These are phyloP conservation scores for Penicillium sp. DNA, from an alignment of 2,329 filamentous ascomycete species.

Conservation along the genomic window DNA sequence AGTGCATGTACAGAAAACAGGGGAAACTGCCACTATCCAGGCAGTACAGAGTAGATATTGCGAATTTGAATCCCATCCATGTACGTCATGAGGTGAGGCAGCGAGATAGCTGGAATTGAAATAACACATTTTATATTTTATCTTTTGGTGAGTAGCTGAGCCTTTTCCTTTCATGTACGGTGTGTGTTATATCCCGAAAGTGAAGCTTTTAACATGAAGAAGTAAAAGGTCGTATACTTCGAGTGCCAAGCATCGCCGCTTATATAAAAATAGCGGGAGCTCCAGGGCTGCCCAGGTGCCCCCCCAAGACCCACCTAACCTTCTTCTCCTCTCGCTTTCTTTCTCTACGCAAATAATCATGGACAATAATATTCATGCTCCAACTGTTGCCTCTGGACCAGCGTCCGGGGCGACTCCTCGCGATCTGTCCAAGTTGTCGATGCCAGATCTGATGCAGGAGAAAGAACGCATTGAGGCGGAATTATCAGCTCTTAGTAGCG, in stretches of 20 bases:
- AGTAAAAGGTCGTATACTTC: not conserved
- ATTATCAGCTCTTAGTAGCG: slow-evolving; percentile 76
- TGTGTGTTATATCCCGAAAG: not conserved
- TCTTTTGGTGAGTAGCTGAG: rapidly evolving
- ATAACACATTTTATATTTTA: not conserved
- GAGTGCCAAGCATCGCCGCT: slow-evolving; percentile 19
- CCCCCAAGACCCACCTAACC: slow-evolving; percentile 18
- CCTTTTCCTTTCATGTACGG: not conserved
- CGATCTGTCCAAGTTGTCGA: slow-evolving; percentile 65
- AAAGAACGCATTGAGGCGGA: slow-evolving; percentile 86
- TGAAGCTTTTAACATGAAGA: not conserved
- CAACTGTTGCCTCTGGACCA: slow-evolving; percentile 76
- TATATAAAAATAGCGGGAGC: slow-evolving; percentile 15
- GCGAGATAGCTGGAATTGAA: slow-evolving; percentile 21
- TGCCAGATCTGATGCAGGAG: slow-evolving; percentile 76
- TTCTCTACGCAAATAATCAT: slow-evolving; percentile 53
- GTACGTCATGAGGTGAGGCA: slow-evolving; percentile 23
- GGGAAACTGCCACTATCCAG: not conserved
- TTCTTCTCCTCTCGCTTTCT: slow-evolving; percentile 20
- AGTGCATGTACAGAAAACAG: not conserved
- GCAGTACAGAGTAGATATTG: slow-evolving; percentile 7
- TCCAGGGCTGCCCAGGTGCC: not conserved
- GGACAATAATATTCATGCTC: slow-evolving; percentile 62
- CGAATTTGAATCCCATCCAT: slow-evolving; percentile 27
- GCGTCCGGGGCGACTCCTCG: slow-evolving; percentile 60